Conservation (phyloP, 306 rosid genomes). For the Trichosanthes cucumerina region DNA sequence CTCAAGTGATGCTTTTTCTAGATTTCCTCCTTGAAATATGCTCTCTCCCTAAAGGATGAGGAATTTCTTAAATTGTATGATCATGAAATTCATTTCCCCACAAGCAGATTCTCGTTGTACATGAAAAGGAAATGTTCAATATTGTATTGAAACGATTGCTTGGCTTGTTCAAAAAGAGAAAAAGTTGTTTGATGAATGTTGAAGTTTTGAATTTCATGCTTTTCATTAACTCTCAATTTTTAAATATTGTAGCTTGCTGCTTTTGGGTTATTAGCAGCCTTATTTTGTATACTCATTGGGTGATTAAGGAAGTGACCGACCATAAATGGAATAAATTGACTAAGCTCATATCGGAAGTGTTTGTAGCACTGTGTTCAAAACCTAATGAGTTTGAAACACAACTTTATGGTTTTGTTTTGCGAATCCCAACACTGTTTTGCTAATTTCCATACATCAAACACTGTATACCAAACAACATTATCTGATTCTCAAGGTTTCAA, state of each 20-base stretch:
- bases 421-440: no score
- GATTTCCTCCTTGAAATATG: not conserved
- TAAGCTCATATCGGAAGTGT: no score
- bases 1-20: not conserved
- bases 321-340: not conserved
- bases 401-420: no score
- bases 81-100: not conserved
- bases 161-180: conserved; percentile 2
- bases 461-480: no score
- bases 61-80: not conserved
- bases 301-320: not conserved
- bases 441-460: no score
- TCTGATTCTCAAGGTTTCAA: no score
- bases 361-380: no score
- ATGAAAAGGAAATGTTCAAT: not conserved
- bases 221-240: not conserved
- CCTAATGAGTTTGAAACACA: no score
- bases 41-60: not conserved
- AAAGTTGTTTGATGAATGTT: not conserved
- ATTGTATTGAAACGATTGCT: not conserved
- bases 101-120: not conserved
- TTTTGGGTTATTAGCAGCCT: not conserved
- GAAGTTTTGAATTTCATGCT: conserved; percentile 11
- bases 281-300: not conserved
- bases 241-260: not conserved